Evolutionary conservation across 1,284 basidiomycete species (phyloP), one percentile per base, ranked within the genome.

Genomic region (Cyathus olla): DNA sequence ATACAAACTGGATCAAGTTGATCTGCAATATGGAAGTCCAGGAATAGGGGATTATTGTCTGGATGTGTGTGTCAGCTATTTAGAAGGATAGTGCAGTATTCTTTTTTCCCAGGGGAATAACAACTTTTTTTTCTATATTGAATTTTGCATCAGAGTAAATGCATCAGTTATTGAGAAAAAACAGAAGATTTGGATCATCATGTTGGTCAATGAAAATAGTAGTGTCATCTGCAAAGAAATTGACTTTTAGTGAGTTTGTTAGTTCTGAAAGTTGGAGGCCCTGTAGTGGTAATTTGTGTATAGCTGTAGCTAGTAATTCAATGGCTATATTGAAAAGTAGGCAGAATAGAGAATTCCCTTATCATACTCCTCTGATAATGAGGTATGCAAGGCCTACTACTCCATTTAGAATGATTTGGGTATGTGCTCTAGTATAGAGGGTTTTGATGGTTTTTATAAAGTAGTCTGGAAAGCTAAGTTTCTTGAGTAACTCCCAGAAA

Each of bases 341-440:
- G 64, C 78, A 82, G 0, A 79, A 82, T 0, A 80, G 48, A 0
- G 73, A 77, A 63, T 79, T 72, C 0, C 76, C 77, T 60, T 82
- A 76, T n/a, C 73, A 1, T 2, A 83, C 79, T 0, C 78, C 77
- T 54, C 76, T 28, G 0, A 57, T 71, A 0, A 82, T 61, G 8
- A 47, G 40, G 63, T 71, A 80, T 1, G 40, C 15, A 9, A 21
- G 13, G 50, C 76, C 74, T 0, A 58, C 19, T 0, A 56, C 24
- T 0, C 76, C 72, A 42, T 83, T 83, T 2, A 82, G 65, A 3
- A 76, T 74, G 1, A 80, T 57, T 9, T 8, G 0, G 0, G 74
- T 79, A 1, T 66, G 13, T 0, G 76, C 77, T 19, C 64, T 22
- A 5, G 26, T 6, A 53, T 82, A 82, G 0, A 81, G 66, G 2